These are phyloP conservation scores for Petunia secreta DNA, from an alignment of 257 asterid genomes.

Conservation along the genomic window DNA sequence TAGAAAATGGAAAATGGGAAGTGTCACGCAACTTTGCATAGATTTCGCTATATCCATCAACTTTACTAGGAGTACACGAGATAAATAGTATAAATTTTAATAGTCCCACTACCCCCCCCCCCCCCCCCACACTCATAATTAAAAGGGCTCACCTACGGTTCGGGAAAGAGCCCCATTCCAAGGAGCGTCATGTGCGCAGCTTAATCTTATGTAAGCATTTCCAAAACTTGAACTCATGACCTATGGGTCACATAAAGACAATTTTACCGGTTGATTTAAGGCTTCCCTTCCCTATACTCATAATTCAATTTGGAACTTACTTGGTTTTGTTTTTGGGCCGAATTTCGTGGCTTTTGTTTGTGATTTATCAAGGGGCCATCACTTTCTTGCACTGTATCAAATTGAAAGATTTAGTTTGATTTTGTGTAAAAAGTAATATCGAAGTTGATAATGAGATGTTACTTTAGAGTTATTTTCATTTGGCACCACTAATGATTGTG, in stretches of 20 bases:
- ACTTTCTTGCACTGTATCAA: background rate
- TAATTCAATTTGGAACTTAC: background rate
- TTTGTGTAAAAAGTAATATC: background rate
- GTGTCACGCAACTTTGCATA: background rate
- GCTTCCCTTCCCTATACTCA: no score
- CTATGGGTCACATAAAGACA: no score
- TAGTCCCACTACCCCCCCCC: background rate
- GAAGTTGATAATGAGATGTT: background rate
- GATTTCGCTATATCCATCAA: background rate
- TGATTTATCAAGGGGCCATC: background rate
- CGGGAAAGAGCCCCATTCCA: no score
- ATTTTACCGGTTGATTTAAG: no score
- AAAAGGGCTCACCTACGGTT: no score
- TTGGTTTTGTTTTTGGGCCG: constrained; percentile 8
- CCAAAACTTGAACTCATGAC: no score
- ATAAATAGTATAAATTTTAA: background rate
- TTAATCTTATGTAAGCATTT: no score
- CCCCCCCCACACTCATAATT: no score
- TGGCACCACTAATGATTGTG: no score
- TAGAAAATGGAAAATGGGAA: background rate
- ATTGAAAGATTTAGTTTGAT: constrained; percentile 13
- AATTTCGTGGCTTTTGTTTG: constrained; percentile 12
- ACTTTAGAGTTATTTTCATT: no score
- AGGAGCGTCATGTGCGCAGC: no score
- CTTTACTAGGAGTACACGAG: background rate